Conservation (phyloP, 345 rosid species). For the Moricandia arvensis region DNA sequence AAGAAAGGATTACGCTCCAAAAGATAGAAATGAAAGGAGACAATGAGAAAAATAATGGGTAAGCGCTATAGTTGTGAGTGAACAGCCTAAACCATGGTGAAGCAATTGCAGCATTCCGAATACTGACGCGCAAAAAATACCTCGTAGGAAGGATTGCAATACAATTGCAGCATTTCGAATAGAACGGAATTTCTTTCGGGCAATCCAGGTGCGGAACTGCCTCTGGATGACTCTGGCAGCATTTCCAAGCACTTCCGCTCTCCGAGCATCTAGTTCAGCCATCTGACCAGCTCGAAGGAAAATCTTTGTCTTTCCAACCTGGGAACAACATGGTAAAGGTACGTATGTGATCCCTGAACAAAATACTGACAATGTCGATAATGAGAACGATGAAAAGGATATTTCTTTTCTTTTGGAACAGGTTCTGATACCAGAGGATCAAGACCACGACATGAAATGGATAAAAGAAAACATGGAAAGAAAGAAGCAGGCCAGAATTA, state of each 20-base stretch:
- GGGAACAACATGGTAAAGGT: slow-evolving; percentile 35
- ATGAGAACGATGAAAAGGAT: neutral
- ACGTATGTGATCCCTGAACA: neutral
- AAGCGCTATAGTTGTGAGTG: neutral
- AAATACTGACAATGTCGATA: neutral
- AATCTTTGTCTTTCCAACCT: slow-evolving; percentile 89
- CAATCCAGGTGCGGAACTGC: slow-evolving; percentile 68
- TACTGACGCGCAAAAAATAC: slow-evolving; percentile 41
- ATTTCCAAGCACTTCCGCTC: slow-evolving; percentile 91
- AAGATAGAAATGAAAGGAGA: neutral
- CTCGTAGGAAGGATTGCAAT: slow-evolving; percentile 76
- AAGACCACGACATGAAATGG: neutral
- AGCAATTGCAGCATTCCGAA: neutral
- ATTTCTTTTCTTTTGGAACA: neutral
- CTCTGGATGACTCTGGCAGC: slow-evolving; percentile 91
- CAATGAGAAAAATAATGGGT: neutral
- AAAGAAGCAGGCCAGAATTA: neutral
- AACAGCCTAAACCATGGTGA: slow-evolving; percentile 7
- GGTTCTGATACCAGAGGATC: slow-evolving; percentile 14
- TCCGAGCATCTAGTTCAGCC: slow-evolving; percentile 98
- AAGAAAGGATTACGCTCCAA: slow-evolving; percentile 11
- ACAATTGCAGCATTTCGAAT: slow-evolving; percentile 64
- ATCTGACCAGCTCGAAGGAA: slow-evolving; percentile 99
- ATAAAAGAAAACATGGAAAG: neutral
- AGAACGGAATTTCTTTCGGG: slow-evolving; percentile 65